Percentiles rank a stretch among this genome's conserved stretches.
These are phyloP conservation scores for Botrytis paeoniae DNA, from an alignment of 2,329 filamentous ascomycete species.

Conservation along the genomic window DNA sequence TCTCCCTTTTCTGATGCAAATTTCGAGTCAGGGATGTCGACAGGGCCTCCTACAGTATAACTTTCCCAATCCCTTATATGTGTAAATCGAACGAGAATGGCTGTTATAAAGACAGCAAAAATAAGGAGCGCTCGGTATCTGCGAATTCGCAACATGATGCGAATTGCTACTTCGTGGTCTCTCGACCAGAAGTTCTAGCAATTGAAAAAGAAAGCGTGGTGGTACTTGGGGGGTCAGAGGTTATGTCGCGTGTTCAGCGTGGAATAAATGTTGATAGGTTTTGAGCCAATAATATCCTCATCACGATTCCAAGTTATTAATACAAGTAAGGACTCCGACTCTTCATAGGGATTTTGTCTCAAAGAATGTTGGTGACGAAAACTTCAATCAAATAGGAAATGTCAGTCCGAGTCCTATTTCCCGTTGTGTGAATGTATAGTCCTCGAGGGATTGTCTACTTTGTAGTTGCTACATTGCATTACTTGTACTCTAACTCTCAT, in stretches of 20 bases:
- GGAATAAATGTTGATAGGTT: conserved; percentile 4
- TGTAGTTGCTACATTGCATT: not conserved
- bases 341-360: not conserved
- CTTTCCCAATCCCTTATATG: conserved; percentile 24
- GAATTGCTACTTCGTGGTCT: conserved; percentile 14
- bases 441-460: not conserved
- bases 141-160: conserved; percentile 55
- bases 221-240: not conserved
- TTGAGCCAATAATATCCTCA: conserved; percentile 13
- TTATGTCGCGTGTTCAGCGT: conserved; percentile 13
- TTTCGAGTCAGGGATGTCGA: conserved; percentile 19
- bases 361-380: not conserved
- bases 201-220: not conserved
- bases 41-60: conserved; percentile 16
- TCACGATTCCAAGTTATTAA: conserved; percentile 2
- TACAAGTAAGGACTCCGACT: not conserved
- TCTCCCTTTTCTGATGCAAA: not conserved
- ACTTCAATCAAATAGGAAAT: not conserved
- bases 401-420: not conserved
- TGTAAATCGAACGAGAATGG: conserved; percentile 27
- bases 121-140: conserved; percentile 56
- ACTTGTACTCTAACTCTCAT: not conserved
- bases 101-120: conserved; percentile 26
- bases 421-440: not conserved
- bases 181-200: conserved; percentile 11